Conservation (phyloP, 2,329 filamentous ascomycete species). For the Trichocomaceae sp. region DNA sequence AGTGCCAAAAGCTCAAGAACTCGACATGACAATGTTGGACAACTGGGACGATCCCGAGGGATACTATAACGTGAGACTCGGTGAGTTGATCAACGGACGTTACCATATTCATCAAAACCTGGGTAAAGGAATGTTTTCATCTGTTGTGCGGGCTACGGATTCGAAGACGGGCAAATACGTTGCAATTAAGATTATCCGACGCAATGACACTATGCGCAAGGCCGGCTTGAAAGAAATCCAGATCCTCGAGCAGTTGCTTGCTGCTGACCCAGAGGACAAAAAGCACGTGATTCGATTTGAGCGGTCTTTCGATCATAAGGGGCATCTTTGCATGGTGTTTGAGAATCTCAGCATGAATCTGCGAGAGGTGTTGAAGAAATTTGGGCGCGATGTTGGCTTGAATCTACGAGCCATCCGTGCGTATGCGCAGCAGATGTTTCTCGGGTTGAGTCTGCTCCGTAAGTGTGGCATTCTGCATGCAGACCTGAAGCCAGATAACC, state of each 20-base stretch:
- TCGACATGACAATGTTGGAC: conserved; percentile 72
- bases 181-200: conserved; percentile 95
- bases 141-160: conserved; percentile 84
- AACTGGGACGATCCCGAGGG: conserved; percentile 92
- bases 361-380: conserved; percentile 90
- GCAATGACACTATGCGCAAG: conserved; percentile 87
- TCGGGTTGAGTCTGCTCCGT: conserved; percentile 78
- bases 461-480: conserved; percentile 92
- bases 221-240: conserved; percentile 91
- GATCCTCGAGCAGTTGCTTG: conserved; percentile 80
- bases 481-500: conserved; percentile 96
- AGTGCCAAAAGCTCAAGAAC: conserved; percentile 50
- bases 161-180: conserved; percentile 68
- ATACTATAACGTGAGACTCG: conserved; percentile 91
- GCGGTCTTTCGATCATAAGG: conserved; percentile 85
- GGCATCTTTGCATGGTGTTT: conserved; percentile 93
- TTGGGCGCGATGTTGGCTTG: conserved; percentile 88
- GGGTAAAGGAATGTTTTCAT: conserved; percentile 93
- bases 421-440: conserved; percentile 91
- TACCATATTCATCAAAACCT: conserved; percentile 85
- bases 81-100: conserved; percentile 79
- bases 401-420: conserved; percentile 78
- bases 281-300: conserved; percentile 88
- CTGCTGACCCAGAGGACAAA: conserved; percentile 78
- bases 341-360: conserved; percentile 90